Conservation (phyloP, 495 filamentous ascomycete genomes). For the Cercophora newfieldiana region DNA sequence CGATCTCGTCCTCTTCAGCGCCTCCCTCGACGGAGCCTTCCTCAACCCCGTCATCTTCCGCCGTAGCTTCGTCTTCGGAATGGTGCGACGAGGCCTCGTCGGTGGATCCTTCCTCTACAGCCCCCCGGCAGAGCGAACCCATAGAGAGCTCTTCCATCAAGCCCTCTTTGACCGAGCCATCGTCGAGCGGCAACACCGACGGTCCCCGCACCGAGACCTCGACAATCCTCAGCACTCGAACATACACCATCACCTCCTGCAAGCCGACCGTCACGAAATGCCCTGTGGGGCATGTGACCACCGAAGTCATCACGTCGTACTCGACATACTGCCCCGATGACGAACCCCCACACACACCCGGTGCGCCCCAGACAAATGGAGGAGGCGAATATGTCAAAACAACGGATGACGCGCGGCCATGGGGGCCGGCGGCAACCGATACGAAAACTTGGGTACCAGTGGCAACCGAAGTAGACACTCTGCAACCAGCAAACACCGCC, state of each 20-base stretch:
- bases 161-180: not conserved
- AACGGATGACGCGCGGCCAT: not conserved
- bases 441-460: no score
- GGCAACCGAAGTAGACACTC: no score
- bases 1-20: not conserved
- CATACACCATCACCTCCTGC: conserved; percentile 55
- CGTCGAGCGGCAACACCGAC: not conserved
- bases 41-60: not conserved
- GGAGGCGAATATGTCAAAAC: not conserved
- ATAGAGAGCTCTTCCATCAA: not conserved
- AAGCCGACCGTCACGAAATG: conserved; percentile 57
- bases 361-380: not conserved
- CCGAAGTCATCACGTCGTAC: conserved; percentile 21
- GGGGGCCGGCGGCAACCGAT: no score
- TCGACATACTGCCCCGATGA: conserved; percentile 9
- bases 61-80: not conserved
- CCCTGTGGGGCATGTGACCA: conserved; percentile 46
- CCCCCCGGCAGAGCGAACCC: not conserved
- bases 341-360: not conserved
- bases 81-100: not conserved
- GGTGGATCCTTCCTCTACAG: not conserved
- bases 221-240: conserved; percentile 33
- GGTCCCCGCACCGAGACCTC: not conserved
- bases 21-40: not conserved
- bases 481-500: no score